Evolutionary conservation across 2,329 filamentous ascomycete species (phyloP).

Genomic region (Leptosphaerulina australis): DNA sequence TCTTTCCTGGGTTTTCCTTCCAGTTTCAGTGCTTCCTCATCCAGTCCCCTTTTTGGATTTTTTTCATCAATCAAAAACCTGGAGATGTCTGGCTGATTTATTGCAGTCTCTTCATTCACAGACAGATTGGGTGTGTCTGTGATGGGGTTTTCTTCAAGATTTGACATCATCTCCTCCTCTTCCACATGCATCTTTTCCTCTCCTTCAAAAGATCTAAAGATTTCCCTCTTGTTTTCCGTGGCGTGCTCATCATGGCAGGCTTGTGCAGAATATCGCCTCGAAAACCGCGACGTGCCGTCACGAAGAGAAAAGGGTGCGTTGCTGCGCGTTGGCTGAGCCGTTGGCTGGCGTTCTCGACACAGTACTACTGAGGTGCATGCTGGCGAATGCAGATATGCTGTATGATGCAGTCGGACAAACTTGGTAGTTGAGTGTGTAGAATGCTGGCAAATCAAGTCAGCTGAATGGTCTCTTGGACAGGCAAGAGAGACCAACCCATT

Average conservation of each 20-base stretch:
- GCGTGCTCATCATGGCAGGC: neutral
- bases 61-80: neutral
- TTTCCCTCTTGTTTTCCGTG: neutral
- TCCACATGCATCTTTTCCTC: neutral
- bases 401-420: neutral
- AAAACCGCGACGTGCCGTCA: constrained; percentile 1
- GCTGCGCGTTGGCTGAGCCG: neutral
- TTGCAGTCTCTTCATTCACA: neutral
- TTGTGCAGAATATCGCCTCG: neutral
- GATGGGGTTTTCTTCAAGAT: neutral
- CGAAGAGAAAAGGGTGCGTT: neutral
- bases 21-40: neutral
- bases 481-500: constrained; percentile 21
- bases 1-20: neutral
- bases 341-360: neutral
- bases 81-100: neutral
- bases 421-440: neutral
- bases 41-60: neutral
- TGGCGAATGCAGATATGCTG: neutral
- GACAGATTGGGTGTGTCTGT: neutral
- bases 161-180: neutral
- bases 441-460: constrained; percentile 18
- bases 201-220: neutral
- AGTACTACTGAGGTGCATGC: neutral
- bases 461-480: neutral